Conservation (phyloP, 148 eudicot species). For the Chenopodium album region DNA sequence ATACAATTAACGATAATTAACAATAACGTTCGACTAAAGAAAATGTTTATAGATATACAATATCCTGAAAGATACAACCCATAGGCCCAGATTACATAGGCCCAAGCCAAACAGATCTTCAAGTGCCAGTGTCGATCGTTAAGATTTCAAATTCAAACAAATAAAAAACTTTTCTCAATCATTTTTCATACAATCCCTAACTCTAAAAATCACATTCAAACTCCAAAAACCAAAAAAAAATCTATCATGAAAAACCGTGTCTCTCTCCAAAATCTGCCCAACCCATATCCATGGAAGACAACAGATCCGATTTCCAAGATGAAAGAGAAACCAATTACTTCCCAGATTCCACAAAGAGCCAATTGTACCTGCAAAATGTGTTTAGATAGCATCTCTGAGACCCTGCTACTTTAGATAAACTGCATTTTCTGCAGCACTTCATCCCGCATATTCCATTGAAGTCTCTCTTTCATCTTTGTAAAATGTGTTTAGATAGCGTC, state of each 20-base stretch:
- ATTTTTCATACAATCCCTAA: slow-evolving; percentile 12
- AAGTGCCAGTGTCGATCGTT: slow-evolving; percentile 6
- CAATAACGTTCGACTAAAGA: no score
- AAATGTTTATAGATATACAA: no score
- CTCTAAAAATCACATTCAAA: not conserved
- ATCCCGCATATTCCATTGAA: no score
- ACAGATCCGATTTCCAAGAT: not conserved
- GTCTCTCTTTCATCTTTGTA: no score
- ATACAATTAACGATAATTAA: no score
- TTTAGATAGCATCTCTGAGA: slow-evolving; percentile 47
- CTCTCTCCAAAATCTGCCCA: slow-evolving; percentile 16
- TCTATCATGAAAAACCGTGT: slow-evolving; percentile 21
- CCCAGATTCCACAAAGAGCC: slow-evolving; percentile 67
- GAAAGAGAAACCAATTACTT: slow-evolving; percentile 42
- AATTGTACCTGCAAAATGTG: slow-evolving; percentile 68
- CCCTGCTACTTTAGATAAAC: slow-evolving; percentile 54
- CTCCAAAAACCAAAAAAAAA: not conserved
- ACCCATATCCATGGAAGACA: not conserved
- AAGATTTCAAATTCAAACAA: slow-evolving; percentile 19
- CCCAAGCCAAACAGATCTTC: not conserved
- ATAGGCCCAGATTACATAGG: not conserved
- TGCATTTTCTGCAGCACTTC: no score
- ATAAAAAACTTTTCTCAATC: not conserved
- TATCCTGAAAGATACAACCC: no score
- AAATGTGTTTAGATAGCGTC: no score